Conservation (phyloP, 331 rosid species). For the Pyrus hybrid region DNA sequence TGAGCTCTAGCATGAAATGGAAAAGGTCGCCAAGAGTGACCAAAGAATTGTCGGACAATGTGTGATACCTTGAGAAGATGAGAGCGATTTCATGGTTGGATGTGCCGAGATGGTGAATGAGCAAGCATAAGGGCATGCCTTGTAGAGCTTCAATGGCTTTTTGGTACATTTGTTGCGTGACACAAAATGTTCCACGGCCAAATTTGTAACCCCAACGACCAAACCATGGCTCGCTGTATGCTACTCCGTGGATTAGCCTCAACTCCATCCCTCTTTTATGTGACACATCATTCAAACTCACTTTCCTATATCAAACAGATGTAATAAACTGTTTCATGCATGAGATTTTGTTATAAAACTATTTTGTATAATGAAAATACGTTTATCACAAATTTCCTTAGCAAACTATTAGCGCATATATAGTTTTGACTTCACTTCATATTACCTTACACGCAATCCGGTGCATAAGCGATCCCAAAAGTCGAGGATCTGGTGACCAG, state of each 20-base stretch:
- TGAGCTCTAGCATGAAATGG: constrained; percentile 68
- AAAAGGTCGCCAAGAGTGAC: constrained; percentile 60
- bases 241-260: constrained; percentile 62
- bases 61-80: constrained; percentile 60
- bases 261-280: constrained; percentile 74
- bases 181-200: constrained; percentile 55
- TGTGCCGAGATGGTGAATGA: constrained; percentile 35
- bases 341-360: neutral
- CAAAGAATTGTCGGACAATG: constrained; percentile 62
- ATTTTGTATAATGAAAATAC: neutral
- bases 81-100: constrained; percentile 41
- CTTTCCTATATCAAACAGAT: constrained; percentile 51
- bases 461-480: constrained; percentile 88
- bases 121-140: constrained; percentile 51
- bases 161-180: constrained; percentile 57
- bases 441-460: constrained; percentile 58
- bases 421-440: no score
- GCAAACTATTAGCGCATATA: neutral
- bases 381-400: neutral
- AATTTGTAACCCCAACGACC: constrained; percentile 82
- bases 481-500: constrained; percentile 59
- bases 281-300: constrained; percentile 66
- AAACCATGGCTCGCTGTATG: constrained; percentile 68
- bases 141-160: constrained; percentile 69
- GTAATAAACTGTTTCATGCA: neutral